Evolutionary conservation across 192 early-diverging fungal species (phyloP), one percentile per base, ranked within the genome.

Genomic region (Coemansia sp.): DNA sequence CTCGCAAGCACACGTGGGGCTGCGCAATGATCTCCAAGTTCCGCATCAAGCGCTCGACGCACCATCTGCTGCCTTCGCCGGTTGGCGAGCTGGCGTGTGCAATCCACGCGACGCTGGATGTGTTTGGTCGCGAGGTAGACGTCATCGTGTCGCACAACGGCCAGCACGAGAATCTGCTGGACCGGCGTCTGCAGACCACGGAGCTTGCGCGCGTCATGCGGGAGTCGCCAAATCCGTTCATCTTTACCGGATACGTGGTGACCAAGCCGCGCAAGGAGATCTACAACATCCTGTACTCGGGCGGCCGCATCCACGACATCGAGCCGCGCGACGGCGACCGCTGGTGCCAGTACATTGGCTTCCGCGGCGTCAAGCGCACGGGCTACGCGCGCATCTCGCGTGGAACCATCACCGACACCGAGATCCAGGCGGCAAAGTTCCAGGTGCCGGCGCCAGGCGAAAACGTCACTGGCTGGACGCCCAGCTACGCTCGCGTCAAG

Each of bases 1-100:
- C 91, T 9, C 89, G 88, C 68, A 92, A 93, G 81, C 92, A 93
- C 81, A 93, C 92, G 26, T 93, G 92, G 92, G 92, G 92, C 9
- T 93, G 92, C 67, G 79, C 88, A 4, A 88, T 93, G 87, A 87
- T 93, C 57, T 93, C 92, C 41, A 92, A 92, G 73, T 93, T 92
- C 83, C 92, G 89, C n/a, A 93, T 93, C 64, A 71, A 86, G 65
- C 81, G 79, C 37, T 92, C 91, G 16, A 83, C 81, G 0, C 92
- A 93, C 69, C 89, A 91, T 57, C 76, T 93, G 67, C 83, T 93
- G 62, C 92, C 92, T 52, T 92, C 91, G 47, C 92, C 92, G 15
- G 86, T 84, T 8, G 92, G 92, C 47, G 92, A 93, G 76, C 76
- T 93, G 54, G 92, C 92, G 45, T 93, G 92, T 61, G 92, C 91